Percentiles rank a stretch among this genome's conserved stretches.
phyloP scores from a whole-genome alignment of 805 yeast genomes.

The Starmerella ratchasimensis region DNA sequence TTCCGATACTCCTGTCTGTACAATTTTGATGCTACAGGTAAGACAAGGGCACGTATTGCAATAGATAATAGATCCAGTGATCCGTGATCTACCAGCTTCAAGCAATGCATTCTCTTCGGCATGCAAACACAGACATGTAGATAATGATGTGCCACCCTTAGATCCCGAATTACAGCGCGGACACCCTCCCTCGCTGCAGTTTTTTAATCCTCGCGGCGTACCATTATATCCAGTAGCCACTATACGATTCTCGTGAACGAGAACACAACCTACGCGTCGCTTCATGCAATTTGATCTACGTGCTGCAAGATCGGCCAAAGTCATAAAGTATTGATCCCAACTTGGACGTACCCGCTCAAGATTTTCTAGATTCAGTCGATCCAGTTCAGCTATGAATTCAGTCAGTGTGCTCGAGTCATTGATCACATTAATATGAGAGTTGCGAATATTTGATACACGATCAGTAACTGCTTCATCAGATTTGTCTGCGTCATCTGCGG shows the following conservation, averaged over 20 bases:
- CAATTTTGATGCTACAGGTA: slow-evolving; percentile 90
- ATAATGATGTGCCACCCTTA: slow-evolving; percentile 53
- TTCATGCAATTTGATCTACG: slow-evolving; percentile 92
- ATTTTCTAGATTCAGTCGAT: slow-evolving; percentile 36
- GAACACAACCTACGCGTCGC: slow-evolving; percentile 90
- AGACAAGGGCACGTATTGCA: slow-evolving; percentile 96
- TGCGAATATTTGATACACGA: slow-evolving; percentile 31
- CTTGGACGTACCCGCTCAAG: slow-evolving; percentile 62
- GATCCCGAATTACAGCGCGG: slow-evolving; percentile 55
- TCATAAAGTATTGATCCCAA: slow-evolving; percentile 96
- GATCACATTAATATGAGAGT: slow-evolving; percentile 45
- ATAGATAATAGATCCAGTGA: slow-evolving; percentile 46
- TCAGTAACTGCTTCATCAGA: too few relatives aligned
- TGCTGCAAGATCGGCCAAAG: slow-evolving; percentile 84
- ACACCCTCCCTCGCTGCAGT: slow-evolving; percentile 96
- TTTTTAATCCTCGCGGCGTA: slow-evolving; percentile 74
- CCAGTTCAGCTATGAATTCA: slow-evolving; percentile 30
- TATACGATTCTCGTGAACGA: slow-evolving; percentile 72
- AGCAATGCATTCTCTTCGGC: slow-evolving; percentile 94
- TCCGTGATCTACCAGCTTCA: slow-evolving; percentile 85
- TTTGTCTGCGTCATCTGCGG: slow-evolving; percentile 23
- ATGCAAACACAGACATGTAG: slow-evolving; percentile 85
- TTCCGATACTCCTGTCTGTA: slow-evolving; percentile 79
- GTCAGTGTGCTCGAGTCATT: slow-evolving; percentile 33
- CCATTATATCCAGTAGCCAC: slow-evolving; percentile 97